Conservation (phyloP, 192 early-diverging fungal species). For the Nowakowskiella sp. region DNA sequence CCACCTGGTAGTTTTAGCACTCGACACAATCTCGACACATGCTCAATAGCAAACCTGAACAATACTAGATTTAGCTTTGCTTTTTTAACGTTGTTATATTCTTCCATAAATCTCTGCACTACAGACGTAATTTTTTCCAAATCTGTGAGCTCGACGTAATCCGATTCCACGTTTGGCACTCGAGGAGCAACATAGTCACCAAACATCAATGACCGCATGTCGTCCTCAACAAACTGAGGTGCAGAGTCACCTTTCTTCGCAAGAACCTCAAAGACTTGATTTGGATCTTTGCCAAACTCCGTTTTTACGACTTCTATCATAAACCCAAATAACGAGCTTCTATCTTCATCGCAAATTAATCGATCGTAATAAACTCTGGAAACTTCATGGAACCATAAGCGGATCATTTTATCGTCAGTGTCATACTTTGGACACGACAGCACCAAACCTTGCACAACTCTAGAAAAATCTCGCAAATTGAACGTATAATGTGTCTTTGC, state of each 20-base stretch:
- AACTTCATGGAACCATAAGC: constrained; percentile 53
- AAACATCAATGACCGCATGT: constrained; percentile 46
- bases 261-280: constrained; percentile 37
- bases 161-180: constrained; percentile 19
- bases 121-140: constrained; percentile 44
- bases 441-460: constrained; percentile 52
- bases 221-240: constrained; percentile 54
- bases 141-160: constrained; percentile 46
- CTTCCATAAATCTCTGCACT: constrained; percentile 30
- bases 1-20: constrained; percentile 53
- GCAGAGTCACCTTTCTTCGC: too few relatives aligned
- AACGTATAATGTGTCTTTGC: constrained; percentile 62
- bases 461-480: constrained; percentile 53
- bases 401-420: constrained; percentile 30
- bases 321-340: constrained; percentile 36
- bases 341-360: constrained; percentile 47
- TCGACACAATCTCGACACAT: constrained; percentile 49
- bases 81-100: constrained; percentile 58
- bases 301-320: constrained; percentile 34
- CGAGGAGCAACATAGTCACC: constrained; percentile 42
- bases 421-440: constrained; percentile 41
- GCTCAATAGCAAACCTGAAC: constrained; percentile 58
- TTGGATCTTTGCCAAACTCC: constrained; percentile 35
- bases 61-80: constrained; percentile 51
- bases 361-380: constrained; percentile 52